phyloP scores from a whole-genome alignment of 371 early-diverging fungal genomes.

The Mucor sp. region DNA sequence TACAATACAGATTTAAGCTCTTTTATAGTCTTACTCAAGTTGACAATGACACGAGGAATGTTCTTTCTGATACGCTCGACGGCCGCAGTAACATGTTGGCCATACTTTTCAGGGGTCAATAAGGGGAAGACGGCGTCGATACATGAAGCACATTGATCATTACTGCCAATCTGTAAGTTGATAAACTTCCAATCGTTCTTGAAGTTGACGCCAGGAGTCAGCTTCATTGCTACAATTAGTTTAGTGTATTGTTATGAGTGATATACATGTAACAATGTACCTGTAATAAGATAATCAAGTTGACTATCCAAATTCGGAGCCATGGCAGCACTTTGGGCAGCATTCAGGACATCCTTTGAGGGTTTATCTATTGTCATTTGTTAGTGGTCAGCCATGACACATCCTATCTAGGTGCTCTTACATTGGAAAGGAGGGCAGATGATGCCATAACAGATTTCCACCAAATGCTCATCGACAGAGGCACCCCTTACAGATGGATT shows the following conservation, averaged over 20 bases:
- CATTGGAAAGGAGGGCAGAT: conserved; percentile 18
- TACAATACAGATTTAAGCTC: neutral
- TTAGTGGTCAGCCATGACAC: neutral
- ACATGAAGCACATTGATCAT: conserved; percentile 67
- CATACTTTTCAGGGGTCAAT: conserved; percentile 26
- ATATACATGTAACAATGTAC: neutral
- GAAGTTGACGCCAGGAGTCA: conserved; percentile 24
- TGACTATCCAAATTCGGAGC: conserved; percentile 42
- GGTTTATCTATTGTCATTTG: conserved; percentile 15
- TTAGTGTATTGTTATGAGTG: neutral
- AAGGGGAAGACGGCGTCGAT: conserved; percentile 11
- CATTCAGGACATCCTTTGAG: conserved; percentile 41
- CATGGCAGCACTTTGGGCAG: conserved; percentile 53
- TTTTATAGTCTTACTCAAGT: conserved; percentile 31
- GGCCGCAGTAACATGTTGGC: conserved; percentile 30
- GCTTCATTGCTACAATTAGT: conserved; percentile 3
- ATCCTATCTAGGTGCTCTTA: conserved; percentile 16
- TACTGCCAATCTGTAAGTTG: conserved; percentile 69
- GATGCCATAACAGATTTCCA: conserved; percentile 43
- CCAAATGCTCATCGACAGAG: conserved; percentile 40
- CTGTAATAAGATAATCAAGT: conserved; percentile 38
- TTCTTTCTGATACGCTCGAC: conserved; percentile 36
- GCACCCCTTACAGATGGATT: conserved; percentile 40
- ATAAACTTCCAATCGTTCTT: conserved; percentile 66
- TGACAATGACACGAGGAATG: conserved; percentile 37